A percentile compares a stretch with the other conserved stretches of the same genome.
These are phyloP conservation scores for Monosporascus sp. DNA, from an alignment of 2,329 filamentous ascomycete genomes.

Conservation along the genomic window DNA sequence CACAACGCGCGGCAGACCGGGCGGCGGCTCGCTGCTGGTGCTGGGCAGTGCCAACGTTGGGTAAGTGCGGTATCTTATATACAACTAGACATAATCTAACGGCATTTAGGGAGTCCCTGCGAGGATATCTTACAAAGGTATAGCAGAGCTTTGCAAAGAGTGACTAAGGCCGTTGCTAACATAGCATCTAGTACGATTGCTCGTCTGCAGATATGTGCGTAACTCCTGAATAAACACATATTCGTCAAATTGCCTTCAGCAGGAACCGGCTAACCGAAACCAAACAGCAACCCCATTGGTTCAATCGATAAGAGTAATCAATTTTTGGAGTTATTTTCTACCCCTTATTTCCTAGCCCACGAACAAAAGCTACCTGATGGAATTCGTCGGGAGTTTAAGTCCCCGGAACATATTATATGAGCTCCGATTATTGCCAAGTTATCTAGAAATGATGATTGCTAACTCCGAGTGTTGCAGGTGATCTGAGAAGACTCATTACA, in stretches of 20 bases:
- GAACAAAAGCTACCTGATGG: too few relatives aligned
- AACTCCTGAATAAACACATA: not conserved
- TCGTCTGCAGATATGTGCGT: conserved; percentile 1
- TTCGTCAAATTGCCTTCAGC: not conserved
- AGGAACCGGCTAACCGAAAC: conserved; percentile 20
- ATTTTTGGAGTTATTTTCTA: too few relatives aligned
- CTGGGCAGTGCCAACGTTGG: conserved; percentile 63
- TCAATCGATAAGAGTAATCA: conserved; percentile 48
- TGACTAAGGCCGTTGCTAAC: not conserved
- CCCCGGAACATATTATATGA: too few relatives aligned
- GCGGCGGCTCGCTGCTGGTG: conserved; percentile 56
- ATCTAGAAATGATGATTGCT: not conserved
- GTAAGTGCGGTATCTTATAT: not conserved
- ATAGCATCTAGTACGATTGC: conserved; percentile 6
- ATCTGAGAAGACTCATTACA: conserved; percentile 66
- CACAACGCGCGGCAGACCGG: conserved; percentile 49
- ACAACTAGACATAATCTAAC: not conserved
- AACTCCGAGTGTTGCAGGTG: conserved; percentile 22
- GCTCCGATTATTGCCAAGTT: too few relatives aligned
- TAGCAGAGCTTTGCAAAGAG: not conserved
- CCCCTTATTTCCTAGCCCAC: not conserved
- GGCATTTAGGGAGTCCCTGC: conserved; percentile 40
- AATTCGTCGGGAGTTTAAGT: too few relatives aligned
- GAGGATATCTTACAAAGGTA: conserved; percentile 32
- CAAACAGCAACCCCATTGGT: conserved; percentile 58